Conservation (phyloP, 805 yeast species). For the Kuraishia piskuri region DNA sequence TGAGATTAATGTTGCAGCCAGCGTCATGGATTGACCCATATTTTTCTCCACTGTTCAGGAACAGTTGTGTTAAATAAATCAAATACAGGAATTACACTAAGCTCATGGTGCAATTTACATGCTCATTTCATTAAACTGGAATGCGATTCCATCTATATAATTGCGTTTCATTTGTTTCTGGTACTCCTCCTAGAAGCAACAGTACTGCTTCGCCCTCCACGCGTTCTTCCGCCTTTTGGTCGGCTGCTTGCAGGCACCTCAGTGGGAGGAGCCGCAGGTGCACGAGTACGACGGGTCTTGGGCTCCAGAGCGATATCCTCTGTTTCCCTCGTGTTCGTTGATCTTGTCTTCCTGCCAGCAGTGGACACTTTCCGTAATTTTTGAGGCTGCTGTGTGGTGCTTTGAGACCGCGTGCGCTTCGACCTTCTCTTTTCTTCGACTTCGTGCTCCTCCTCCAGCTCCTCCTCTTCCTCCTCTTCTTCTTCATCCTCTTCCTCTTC, state of each 20-base stretch:
- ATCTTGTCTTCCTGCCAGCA: constrained; percentile 10
- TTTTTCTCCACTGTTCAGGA: background rate
- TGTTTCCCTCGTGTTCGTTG: constrained; percentile 8
- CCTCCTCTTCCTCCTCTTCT: background rate
- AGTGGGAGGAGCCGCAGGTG: background rate
- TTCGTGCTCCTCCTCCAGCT: constrained; percentile 1
- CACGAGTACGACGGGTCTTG: background rate
- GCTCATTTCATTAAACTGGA: background rate
- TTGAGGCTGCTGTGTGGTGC: background rate
- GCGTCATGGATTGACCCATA: no score
- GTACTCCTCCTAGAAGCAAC: constrained; percentile 3
- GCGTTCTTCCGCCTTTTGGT: background rate
- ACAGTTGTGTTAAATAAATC: background rate
- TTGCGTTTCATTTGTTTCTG: constrained; percentile 1
- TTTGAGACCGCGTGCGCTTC: background rate
- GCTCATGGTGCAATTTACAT: background rate
- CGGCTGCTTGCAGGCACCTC: background rate
- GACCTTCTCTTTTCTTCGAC: background rate
- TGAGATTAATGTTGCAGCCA: no score
- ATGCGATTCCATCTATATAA: background rate
- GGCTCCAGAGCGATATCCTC: constrained; percentile 7
- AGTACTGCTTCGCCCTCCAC: background rate
- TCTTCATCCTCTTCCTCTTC: background rate
- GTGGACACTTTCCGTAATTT: constrained; percentile 4
- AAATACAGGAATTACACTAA: background rate